Percentiles rank a stretch among this genome's conserved stretches.
Evolutionary conservation across 2,329 filamentous ascomycete genomes (phyloP).

Genomic region (Penicillium freii): DNA sequence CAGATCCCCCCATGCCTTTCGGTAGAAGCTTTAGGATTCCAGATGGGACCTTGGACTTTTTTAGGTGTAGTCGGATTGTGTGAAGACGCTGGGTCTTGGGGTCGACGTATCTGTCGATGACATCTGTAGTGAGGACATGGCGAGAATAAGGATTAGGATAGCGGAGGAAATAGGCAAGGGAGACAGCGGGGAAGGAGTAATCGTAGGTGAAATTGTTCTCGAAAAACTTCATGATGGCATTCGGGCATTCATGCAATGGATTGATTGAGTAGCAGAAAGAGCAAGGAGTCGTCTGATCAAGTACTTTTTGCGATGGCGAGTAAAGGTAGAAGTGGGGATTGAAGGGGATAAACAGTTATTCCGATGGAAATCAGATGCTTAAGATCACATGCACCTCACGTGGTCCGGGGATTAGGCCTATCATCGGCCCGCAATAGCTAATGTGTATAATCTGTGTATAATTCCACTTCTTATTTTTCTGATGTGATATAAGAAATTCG

Average conservation of each 20-base stretch:
- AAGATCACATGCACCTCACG: conserved; percentile 2
- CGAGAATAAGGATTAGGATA: conserved; percentile 66
- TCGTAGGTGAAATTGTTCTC: conserved; percentile 60
- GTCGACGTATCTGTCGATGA: conserved; percentile 63
- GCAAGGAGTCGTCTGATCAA: conserved; percentile 17
- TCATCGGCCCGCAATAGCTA: conserved; percentile 5
- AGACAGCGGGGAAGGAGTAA: conserved; percentile 64
- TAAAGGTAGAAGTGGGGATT: conserved; percentile 9
- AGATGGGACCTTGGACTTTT: conserved; percentile 61
- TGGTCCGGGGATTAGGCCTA: conserved; percentile 1
- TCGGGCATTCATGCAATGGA: conserved; percentile 11
- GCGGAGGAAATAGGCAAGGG: conserved; percentile 66
- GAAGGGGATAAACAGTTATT: conserved; percentile 5
- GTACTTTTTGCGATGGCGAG: conserved; percentile 20
- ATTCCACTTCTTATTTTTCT: neutral
- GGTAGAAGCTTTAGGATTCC: conserved; percentile 62
- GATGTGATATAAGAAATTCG: neutral
- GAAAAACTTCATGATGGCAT: conserved; percentile 52
- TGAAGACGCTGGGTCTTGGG: conserved; percentile 59
- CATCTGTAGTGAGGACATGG: conserved; percentile 65
- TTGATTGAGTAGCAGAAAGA: conserved; percentile 3
- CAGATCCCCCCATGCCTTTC: conserved; percentile 57
- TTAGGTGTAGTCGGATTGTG: conserved; percentile 61
- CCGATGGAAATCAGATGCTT: conserved; percentile 2
- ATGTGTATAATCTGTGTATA: neutral